Percentiles rank a stretch among this genome's conserved stretches.
phyloP scores from a whole-genome alignment of 208 protist genomes.

The Lotmaria passim region DNA sequence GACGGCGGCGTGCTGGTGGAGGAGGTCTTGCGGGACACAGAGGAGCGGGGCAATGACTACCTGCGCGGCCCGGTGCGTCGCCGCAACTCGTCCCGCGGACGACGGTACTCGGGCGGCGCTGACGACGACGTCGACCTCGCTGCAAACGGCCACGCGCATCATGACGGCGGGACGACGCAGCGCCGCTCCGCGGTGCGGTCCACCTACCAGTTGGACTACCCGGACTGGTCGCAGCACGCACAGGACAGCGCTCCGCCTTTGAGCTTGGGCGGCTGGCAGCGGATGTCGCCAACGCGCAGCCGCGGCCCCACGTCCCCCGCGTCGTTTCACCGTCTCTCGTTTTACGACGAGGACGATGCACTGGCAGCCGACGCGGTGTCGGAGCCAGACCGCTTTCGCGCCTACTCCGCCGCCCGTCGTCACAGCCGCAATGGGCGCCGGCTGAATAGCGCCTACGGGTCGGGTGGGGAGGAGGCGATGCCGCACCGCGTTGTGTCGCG shows the following conservation, averaged over 20 bases:
- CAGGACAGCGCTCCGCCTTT: no score
- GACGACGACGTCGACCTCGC: no score
- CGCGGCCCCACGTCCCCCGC: not conserved
- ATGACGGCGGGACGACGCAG: slow-evolving; percentile 1
- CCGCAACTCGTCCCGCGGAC: not conserved
- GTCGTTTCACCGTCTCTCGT: slow-evolving; percentile 14
- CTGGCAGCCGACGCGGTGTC: slow-evolving; percentile 15
- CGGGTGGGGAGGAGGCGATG: slow-evolving; percentile 13
- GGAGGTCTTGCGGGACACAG: slow-evolving; percentile 18
- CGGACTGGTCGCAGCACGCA: slow-evolving; percentile 4
- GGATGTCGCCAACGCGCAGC: not conserved
- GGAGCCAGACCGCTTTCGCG: slow-evolving; percentile 9
- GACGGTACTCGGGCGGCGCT: no score
- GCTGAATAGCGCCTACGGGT: not conserved
- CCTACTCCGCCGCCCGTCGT: slow-evolving; percentile 3
- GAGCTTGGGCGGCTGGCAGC: not conserved
- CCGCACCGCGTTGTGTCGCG: not conserved
- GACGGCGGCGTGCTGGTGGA: slow-evolving; percentile 30
- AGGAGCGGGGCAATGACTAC: no score
- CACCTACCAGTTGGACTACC: slow-evolving; percentile 21
- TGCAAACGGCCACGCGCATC: no score
- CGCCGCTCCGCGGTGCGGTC: slow-evolving; percentile 10
- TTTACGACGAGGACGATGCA: slow-evolving; percentile 22
- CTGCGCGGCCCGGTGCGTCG: not conserved
- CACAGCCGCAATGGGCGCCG: not conserved